Evolutionary conservation across 2,329 filamentous ascomycete species (phyloP), one percentile per base, ranked within the genome.

Genomic region (Botrytis fragariae): DNA sequence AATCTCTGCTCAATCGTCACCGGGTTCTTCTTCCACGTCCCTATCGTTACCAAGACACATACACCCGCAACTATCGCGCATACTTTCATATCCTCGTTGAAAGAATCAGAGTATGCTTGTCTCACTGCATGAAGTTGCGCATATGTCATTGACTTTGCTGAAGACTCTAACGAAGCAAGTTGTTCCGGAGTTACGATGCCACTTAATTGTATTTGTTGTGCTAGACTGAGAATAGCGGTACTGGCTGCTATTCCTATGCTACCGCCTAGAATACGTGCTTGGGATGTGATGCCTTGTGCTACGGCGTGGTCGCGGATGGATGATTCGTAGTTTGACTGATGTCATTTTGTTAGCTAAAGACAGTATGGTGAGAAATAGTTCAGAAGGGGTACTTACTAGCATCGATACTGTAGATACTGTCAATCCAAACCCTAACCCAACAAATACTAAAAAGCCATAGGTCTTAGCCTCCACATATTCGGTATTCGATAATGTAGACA

Each of bases 71-170:
- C 18, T 29, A 44, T 44, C 32, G 39, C 57, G 29, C 25, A 44
- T 8, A 29, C 45, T 48, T 60, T 59, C 14, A 62, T 67, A 63
- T 68, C 42, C 61, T 71, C 87, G 86, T 89, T 90, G 77, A 45
- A 44, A 25, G 90, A 86, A 79, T 63, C 37, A 3, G 61, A 29
- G 22, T 63, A 63, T 2, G 14, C 25, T 8, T 44, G 61, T 63
- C 37, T n/a, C 42, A 44, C 61, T 63, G 61, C 39, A 22, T 63
- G 16, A 10, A 63, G 39, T 29, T 63, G 37, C 8, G 61, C 3
- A 32, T 20, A 22, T 12, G 37, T 44, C 37, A 63, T 63, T 18
- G n/a, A 29, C 14, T 29, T 54, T 54, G n/a, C 51, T 14, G 51
- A 54, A 54, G n/a, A 29, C 14, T 54, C 51, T 54, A 54, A 29